phyloP scores from a whole-genome alignment of 179 eudicot genomes.

The Amaranthus tricolor region DNA sequence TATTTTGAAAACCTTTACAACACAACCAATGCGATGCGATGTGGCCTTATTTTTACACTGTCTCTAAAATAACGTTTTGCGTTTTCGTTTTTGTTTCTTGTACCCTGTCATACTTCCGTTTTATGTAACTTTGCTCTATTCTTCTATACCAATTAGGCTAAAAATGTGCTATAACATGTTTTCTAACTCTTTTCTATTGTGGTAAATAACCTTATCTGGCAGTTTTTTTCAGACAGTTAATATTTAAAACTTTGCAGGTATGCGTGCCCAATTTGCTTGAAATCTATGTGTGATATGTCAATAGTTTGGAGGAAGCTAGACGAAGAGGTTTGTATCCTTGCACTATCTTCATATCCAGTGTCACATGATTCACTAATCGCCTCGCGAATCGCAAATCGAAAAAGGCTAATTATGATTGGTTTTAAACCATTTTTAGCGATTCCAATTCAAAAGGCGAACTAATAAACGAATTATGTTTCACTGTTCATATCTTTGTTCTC shows the following conservation, averaged over 20 bases:
- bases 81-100: background rate
- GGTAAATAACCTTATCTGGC: conserved; percentile 19
- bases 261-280: conserved; percentile 57
- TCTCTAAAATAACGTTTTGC: background rate
- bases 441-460: no score
- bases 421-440: no score
- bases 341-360: background rate
- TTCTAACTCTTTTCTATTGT: background rate
- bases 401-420: no score
- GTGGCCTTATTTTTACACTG: no score
- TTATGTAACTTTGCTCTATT: background rate
- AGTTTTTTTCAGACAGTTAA: conserved; percentile 23
- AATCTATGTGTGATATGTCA: conserved; percentile 55
- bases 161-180: background rate
- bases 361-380: no score
- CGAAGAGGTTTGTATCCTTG: conserved; percentile 35
- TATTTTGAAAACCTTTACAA: no score
- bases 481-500: background rate
- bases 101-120: background rate
- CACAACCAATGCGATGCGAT: no score
- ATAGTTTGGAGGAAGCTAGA: conserved; percentile 55
- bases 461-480: no score
- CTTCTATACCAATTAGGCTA: background rate
- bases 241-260: conserved; percentile 40
- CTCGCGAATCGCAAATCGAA: no score